A percentile compares a stretch with the other conserved stretches of the same genome.
phyloP scores from a whole-genome alignment of 495 filamentous ascomycete genomes.

The Xylaria venustula region DNA sequence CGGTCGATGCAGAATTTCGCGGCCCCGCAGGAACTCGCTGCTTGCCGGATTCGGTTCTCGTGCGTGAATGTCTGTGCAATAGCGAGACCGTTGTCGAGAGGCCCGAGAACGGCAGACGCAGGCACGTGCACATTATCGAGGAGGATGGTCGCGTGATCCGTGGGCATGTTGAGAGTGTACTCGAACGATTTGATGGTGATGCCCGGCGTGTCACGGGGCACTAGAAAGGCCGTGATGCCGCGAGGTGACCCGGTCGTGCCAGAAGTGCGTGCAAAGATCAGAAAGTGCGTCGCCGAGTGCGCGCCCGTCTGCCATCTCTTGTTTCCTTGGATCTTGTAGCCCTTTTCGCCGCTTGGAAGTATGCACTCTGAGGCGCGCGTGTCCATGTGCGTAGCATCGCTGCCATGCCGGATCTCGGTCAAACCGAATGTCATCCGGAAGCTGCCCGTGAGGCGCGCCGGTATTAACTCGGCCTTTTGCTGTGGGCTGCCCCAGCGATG shows the following conservation, averaged over 20 bases:
- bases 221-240: conserved; percentile 59
- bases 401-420: conserved; percentile 60
- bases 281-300: conserved; percentile 56
- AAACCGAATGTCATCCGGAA: conserved; percentile 57
- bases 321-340: conserved; percentile 51
- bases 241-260: conserved; percentile 43
- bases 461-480: conserved; percentile 51
- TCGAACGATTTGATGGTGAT: conserved; percentile 53
- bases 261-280: conserved; percentile 57
- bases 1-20: conserved; percentile 55
- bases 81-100: conserved; percentile 46
- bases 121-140: conserved; percentile 51
- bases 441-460: conserved; percentile 40
- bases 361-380: conserved; percentile 27
- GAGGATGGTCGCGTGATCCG: conserved; percentile 52
- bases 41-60: conserved; percentile 62
- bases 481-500: conserved; percentile 51
- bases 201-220: conserved; percentile 46
- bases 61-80: conserved; percentile 63
- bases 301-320: conserved; percentile 66
- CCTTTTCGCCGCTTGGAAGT: conserved; percentile 30
- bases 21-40: conserved; percentile 57
- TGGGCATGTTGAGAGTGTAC: conserved; percentile 64
- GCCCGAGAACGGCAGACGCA: conserved; percentile 45
- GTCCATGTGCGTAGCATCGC: conserved; percentile 58